Base-by-base conservation (phyloP, 2,329 filamentous ascomycete genomes). In the Phialemoniopsis sp. region DNA sequence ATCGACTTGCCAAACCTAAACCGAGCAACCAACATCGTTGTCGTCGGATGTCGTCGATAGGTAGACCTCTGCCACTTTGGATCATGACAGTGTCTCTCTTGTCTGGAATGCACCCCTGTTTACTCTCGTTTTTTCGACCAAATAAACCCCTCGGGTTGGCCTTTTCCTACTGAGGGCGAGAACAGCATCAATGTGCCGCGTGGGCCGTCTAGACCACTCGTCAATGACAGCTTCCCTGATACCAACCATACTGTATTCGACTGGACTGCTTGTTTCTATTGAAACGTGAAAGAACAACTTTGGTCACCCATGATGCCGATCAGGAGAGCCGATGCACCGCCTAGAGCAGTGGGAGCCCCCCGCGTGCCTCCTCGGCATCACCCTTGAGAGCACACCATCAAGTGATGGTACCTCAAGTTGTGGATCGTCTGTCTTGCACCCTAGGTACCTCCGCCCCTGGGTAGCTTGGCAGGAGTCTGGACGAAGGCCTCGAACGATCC, bases 221-320 rank as follows among this genome's bases (percentile, higher is more conserved):
- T n/a, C n/a, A n/a, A n/a, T n/a, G n/a, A n/a, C n/a, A n/a, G n/a
- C n/a, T n/a, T n/a, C n/a, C n/a, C n/a, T n/a, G n/a, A n/a, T n/a
- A n/a, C n/a, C n/a, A n/a, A n/a, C n/a, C n/a, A n/a, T n/a, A n/a
- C n/a, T 10, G 21, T 26, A 10, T 10, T 17, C 39, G 19, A 13
- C 15, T 13, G 4, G 8, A 18, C 19, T 31, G 42, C 46, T 44
- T 44, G 37, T 41, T 39, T 44, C 38, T 29, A 39, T 47, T 53
- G 49, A 57, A 55, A 56, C 55, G 37, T 34, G 10, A 10, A 6
- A 6, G 21, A 10, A 6, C 21, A 10, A 26, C 21, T 26, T 26
- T 26, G 44, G 37, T 34, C 44, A 48, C 44, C 45, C 49, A 44
- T 39, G 44, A 38, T 43, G 55, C 39, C 49, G 55, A 57, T 59